Percentiles rank a stretch among this genome's conserved stretches.
Conservation (phyloP, 768 basidiomycete genomes). For the Mycena rosella region DNA sequence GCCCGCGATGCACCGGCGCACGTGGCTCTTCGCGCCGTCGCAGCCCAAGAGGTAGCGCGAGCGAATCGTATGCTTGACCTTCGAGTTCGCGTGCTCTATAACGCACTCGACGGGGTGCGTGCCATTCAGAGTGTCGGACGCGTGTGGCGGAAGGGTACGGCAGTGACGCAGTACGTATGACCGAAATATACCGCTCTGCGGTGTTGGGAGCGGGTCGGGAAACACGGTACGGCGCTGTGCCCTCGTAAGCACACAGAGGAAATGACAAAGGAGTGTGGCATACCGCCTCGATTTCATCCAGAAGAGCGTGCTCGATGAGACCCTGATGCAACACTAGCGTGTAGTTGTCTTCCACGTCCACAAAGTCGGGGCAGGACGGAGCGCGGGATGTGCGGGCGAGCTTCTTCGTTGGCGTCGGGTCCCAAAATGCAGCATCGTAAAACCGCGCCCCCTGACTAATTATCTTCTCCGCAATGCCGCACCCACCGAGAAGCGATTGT, state of each 20-base stretch:
- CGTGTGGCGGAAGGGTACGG: constrained; percentile 20
- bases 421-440: constrained; percentile 37
- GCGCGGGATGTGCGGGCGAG: constrained; percentile 45
- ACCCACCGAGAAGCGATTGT: constrained; percentile 26
- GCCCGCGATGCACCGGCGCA: constrained; percentile 45
- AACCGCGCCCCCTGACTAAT: constrained; percentile 35
- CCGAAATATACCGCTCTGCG: constrained; percentile 28
- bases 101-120: constrained; percentile 34
- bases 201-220: constrained; percentile 26
- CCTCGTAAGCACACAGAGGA: background rate
- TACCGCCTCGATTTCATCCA: constrained; percentile 36
- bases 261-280: background rate
- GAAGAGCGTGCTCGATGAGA: constrained; percentile 34
- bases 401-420: constrained; percentile 34
- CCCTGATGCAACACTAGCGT: constrained; percentile 38
- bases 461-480: constrained; percentile 36
- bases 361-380: constrained; percentile 32
- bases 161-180: constrained; percentile 30
- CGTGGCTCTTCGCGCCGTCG: constrained; percentile 60
- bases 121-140: constrained; percentile 25
- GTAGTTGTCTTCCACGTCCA: constrained; percentile 38
- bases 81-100: constrained; percentile 32
- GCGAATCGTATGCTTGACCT: constrained; percentile 32
- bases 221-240: constrained; percentile 31
- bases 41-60: constrained; percentile 27